Evolutionary conservation across 768 basidiomycete genomes (phyloP), one percentile per base, ranked within the genome.

Genomic region (Tylopilus sp.): DNA sequence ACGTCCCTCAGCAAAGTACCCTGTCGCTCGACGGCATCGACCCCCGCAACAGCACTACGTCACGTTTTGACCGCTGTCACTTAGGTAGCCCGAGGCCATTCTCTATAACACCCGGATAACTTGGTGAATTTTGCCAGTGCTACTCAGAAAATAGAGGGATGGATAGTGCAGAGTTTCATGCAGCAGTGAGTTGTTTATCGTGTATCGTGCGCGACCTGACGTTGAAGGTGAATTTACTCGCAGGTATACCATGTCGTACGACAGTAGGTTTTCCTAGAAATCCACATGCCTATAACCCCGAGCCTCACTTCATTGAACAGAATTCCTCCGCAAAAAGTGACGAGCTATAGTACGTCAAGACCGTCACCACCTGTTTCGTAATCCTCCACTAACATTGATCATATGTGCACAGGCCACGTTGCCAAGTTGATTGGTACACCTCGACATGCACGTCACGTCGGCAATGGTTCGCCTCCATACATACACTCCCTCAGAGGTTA

Each of bases 351-450:
- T 87, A 55, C 10, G 68, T 52, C 1, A 24, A 28, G 7, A 14
- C 11, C 30, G 43, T 12, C 10, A 9, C 28, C 14, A 9, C 28
- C 14, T 51, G 4, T n/a, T 24, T 16, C 38, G 42, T 24, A n/a
- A n/a, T 14, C 19, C 16, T 16, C 21, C 19, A 24, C 45, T 6
- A 26, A 36, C 21, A 40, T 38, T 26, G 50, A 26, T 26, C 41
- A 17, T 33, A 26, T n/a, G n/a, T n/a, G n/a, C 25, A 31, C 58
- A 92, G 89, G 87, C 3, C 87, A 91, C 63, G 80, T 92, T 50
- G 88, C 90, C 8, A 89, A 85, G 61, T 73, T 92, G 22, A 77
- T 89, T 50, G 87, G 87, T 17, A 88, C 87, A 85, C 90, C 89
- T 0, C 76, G 76, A 24, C 80, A 92, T 69, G 82, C 90, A 5